Base-by-base conservation (phyloP, 208 protist genomes). In the Trypanosoma avium region DNA sequence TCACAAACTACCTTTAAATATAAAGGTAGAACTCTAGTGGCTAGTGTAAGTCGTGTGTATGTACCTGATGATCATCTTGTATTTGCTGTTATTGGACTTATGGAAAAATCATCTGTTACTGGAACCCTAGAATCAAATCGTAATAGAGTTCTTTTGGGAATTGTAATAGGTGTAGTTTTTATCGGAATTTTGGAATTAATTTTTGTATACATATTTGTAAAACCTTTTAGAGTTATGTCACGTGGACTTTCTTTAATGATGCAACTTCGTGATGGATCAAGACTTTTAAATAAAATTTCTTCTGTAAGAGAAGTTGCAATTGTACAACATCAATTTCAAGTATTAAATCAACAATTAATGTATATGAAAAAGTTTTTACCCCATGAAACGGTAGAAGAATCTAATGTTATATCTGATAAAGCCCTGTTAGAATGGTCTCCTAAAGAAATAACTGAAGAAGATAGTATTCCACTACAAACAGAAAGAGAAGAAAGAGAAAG, bases 361-460 rank as follows among this genome's bases (percentile, higher is more conserved):
- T 74, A 67, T 29, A 83, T 88, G 79, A 88, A 81, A 62, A 56
- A 62, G 22, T 81, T 85, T 48, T 33, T 85, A 19, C 79, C 79
- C 13, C 68, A 77, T 36, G 78, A 70, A 38, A 65, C 83, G 46
- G 62, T 85, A 21, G 73, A 63, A 1, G 27, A 58, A n/a, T 48
- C 19, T n/a, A n/a, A n/a, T n/a, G n/a, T n/a, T n/a, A n/a, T n/a
- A n/a, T n/a, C n/a, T n/a, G n/a, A n/a, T n/a, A n/a, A n/a, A n/a
- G n/a, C n/a, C n/a, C n/a, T n/a, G n/a, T n/a, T n/a, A n/a, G n/a
- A n/a, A n/a, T n/a, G n/a, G n/a, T n/a, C n/a, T n/a, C n/a, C n/a
- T n/a, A n/a, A n/a, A n/a, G n/a, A n/a, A n/a, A n/a, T n/a, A n/a
- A n/a, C n/a, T n/a, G n/a, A n/a, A n/a, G n/a, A n/a, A n/a, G n/a